phyloP scores from a whole-genome alignment of 2,329 filamentous ascomycete genomes.

The Apiospora saccharicola region DNA sequence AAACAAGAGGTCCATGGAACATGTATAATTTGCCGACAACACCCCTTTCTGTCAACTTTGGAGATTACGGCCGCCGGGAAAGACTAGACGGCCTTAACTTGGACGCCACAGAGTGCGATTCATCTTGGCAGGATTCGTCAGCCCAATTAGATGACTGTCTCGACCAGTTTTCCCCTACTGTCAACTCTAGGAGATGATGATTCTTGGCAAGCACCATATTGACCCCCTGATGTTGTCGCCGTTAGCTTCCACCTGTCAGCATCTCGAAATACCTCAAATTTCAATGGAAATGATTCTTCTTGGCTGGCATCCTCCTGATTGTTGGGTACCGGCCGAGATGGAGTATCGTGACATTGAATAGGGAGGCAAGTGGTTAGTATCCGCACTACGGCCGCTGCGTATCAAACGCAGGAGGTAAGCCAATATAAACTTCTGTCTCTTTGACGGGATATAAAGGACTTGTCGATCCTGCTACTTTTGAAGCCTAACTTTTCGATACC shows the following conservation, averaged over 20 bases:
- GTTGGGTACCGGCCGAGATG: background rate
- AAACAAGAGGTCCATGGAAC: too few relatives aligned
- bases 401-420: background rate
- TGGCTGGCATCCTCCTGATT: background rate
- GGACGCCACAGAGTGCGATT: background rate
- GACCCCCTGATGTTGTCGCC: too few relatives aligned
- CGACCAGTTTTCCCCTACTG: background rate
- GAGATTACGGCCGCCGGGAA: too few relatives aligned
- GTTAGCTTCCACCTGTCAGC: background rate
- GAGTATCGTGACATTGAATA: background rate
- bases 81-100: background rate
- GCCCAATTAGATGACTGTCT: background rate
- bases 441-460: background rate
- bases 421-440: background rate
- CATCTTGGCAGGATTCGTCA: background rate
- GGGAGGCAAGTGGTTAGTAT: background rate
- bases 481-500: background rate
- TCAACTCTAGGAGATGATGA: background rate
- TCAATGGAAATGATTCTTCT: background rate
- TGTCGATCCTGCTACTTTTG: background rate
- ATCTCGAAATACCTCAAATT: background rate
- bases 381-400: background rate
- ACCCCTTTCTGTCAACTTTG: too few relatives aligned
- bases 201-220: background rate
- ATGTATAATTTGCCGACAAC: too few relatives aligned